Evolutionary conservation across 1,284 basidiomycete species (phyloP).

Genomic region (Ustilago trichophora): DNA sequence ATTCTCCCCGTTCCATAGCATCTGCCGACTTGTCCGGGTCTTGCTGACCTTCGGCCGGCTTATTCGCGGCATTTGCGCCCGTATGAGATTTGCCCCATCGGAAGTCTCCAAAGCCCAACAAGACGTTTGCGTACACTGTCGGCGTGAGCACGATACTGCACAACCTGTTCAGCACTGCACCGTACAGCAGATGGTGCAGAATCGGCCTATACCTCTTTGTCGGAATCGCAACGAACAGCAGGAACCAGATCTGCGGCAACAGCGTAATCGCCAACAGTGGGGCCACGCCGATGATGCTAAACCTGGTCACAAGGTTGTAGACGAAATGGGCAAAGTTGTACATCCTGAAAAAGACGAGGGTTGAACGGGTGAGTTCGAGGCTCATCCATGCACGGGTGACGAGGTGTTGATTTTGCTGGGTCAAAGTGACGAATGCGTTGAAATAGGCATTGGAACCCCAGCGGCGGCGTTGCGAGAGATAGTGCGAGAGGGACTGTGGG

Average conservation of each 20-base stretch:
- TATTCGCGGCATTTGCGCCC: slow-evolving; percentile 12
- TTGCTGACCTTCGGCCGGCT: not conserved
- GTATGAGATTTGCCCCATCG: slow-evolving; percentile 30
- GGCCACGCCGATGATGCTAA: slow-evolving; percentile 12
- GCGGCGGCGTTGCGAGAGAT: slow-evolving; percentile 28
- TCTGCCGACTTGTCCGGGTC: slow-evolving; percentile 1
- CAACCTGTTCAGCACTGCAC: slow-evolving; percentile 14
- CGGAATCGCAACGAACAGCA: slow-evolving; percentile 16
- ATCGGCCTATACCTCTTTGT: slow-evolving; percentile 16
- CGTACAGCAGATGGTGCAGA: slow-evolving; percentile 19
- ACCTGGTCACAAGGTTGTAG: slow-evolving; percentile 22
- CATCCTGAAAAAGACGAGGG: slow-evolving; percentile 27
- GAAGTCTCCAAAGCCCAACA: slow-evolving; percentile 29
- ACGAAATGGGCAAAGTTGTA: slow-evolving; percentile 33
- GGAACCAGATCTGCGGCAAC: slow-evolving; percentile 34
- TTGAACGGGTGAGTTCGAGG: slow-evolving; percentile 17
- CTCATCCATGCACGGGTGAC: slow-evolving; percentile 31
- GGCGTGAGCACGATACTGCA: slow-evolving; percentile 26
- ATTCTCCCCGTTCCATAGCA: slow-evolving; percentile 14
- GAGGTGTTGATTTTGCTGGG: slow-evolving; percentile 14
- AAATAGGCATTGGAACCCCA: slow-evolving; percentile 41
- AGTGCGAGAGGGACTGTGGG: slow-evolving; percentile 26
- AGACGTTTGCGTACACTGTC: slow-evolving; percentile 27
- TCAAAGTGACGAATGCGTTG: slow-evolving; percentile 26
- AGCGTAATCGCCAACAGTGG: slow-evolving; percentile 26